Evolutionary conservation across 495 filamentous ascomycete genomes (phyloP), one percentile per base, ranked within the genome.

Genomic region (Aspergillus ostianus): DNA sequence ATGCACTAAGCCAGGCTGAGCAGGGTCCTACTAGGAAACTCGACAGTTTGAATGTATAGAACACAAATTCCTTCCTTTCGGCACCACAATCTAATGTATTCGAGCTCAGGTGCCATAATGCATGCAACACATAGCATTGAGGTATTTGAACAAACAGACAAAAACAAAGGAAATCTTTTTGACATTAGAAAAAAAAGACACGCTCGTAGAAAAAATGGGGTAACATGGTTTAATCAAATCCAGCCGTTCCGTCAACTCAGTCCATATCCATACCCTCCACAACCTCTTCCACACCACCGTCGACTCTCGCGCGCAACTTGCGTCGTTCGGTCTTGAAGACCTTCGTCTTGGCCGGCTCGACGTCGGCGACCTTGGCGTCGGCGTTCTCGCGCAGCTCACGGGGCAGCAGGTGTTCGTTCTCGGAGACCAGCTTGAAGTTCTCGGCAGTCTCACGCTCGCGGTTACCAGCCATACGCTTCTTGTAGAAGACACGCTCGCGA

Each of bases 401-500:
- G 68, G 74, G 75, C 44, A 80, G 74, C 64, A 98, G 81, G 77
- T 98, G 95, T 79, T 90, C 88, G 74, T 96, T 92, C 81, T 90
- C 84, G 63, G 86, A 89, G 57, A 98, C 93, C 60, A 98, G 80
- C 81, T 90, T 93, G 72, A 90, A 80, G 76, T 97, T 87, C 55
- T 81, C 80, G 68, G 86, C 89, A 71, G 73, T 73, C 78, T 93
- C 86, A 70, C 84, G 82, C 74, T 88, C 89, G 73, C 89, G 85
- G 73, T 94, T 95, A 67, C 94, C 93, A 48, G 85, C 86, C 89
- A 97, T 89, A 59, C 95, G 86, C 61, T 88, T 86, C 84, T 90
- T 93, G 80, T 95, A 96, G 79, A 97, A 96, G 52, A 85, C 85
- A 64, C 90, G 82, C 82, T 98, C 93, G 66, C 94, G 83, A 68